phyloP scores from a whole-genome alignment of 2,329 filamentous ascomycete species.

The Apiospora pterosperma region DNA sequence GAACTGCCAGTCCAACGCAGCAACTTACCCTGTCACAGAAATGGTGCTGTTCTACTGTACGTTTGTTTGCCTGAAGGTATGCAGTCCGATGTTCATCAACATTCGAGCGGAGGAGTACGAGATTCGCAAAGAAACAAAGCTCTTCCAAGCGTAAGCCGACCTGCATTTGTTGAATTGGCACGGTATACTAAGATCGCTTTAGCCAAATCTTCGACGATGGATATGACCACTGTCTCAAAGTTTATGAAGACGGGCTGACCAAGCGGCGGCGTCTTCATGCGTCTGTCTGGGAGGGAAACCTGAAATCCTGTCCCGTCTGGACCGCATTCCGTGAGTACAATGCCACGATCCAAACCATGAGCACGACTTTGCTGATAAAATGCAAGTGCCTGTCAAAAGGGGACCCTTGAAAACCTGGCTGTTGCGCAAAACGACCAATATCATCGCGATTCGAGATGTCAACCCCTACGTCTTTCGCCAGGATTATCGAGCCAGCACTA shows the following conservation, averaged over 20 bases:
- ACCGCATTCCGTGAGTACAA: conserved; percentile 54
- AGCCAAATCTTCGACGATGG: conserved; percentile 56
- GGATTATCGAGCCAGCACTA: conserved; percentile 46
- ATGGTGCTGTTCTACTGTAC: conserved; percentile 57
- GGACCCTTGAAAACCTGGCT: conserved; percentile 32
- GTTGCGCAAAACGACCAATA: conserved; percentile 40
- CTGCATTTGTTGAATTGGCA: neutral
- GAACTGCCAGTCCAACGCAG: too few species aligned
- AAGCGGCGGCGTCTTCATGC: conserved; percentile 52
- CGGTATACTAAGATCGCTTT: conserved; percentile 1
- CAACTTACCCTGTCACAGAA: conserved; percentile 34
- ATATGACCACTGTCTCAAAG: conserved; percentile 49
- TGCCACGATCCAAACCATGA: neutral
- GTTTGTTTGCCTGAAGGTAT: conserved; percentile 54
- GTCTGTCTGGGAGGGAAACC: conserved; percentile 50
- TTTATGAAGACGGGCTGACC: conserved; percentile 49
- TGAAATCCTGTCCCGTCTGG: conserved; percentile 57
- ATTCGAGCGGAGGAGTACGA: conserved; percentile 44
- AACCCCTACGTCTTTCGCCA: conserved; percentile 58
- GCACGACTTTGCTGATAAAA: neutral
- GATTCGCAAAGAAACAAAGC: conserved; percentile 44
- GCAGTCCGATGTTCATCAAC: conserved; percentile 41
- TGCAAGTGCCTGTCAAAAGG: neutral
- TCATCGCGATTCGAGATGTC: conserved; percentile 51
- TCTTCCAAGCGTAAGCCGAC: conserved; percentile 53